Percentiles rank a stretch among this genome's conserved stretches.
Conservation (phyloP, 129 eudicot genomes). For the Artemisia annua region DNA sequence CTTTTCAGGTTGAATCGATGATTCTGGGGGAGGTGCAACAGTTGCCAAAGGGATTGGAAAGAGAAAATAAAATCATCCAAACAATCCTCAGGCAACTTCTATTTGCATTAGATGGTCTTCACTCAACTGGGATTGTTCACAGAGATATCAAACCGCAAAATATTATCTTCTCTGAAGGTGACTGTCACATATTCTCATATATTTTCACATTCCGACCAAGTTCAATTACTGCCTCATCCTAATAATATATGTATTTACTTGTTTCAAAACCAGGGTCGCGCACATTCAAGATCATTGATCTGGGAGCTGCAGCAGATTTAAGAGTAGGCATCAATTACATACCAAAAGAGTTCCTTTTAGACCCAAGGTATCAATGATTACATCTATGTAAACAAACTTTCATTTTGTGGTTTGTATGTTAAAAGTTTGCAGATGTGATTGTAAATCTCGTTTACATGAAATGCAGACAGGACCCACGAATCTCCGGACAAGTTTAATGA, state of each 20-base stretch:
- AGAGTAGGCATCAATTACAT: constrained; percentile 98
- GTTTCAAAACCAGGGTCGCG: constrained; percentile 60
- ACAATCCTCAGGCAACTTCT: constrained; percentile 83
- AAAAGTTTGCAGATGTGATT: background rate
- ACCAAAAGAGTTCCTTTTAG: constrained; percentile 96
- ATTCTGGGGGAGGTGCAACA: constrained; percentile 73
- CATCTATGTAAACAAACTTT: background rate
- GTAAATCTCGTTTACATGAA: background rate
- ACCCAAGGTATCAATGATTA: constrained; percentile 69
- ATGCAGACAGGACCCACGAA: no score
- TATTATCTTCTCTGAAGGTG: constrained; percentile 94
- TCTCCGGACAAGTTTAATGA: no score
- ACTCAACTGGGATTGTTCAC: constrained; percentile 96
- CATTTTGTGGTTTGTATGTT: background rate
- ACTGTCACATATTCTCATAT: background rate
- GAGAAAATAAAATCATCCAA: constrained; percentile 88
- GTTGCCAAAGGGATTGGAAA: constrained; percentile 85
- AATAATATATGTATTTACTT: background rate
- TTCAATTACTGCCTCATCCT: background rate
- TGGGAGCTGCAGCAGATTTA: constrained; percentile 98
- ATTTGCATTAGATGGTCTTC: constrained; percentile 96
- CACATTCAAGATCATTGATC: constrained; percentile 91
- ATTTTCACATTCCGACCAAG: background rate
- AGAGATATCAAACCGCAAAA: constrained; percentile 97
- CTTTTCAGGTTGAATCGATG: constrained; percentile 82